Evolutionary conservation across 2,329 filamentous ascomycete species (phyloP), one percentile per base, ranked within the genome.

Genomic region (Thielaviopsis cerberus): DNA sequence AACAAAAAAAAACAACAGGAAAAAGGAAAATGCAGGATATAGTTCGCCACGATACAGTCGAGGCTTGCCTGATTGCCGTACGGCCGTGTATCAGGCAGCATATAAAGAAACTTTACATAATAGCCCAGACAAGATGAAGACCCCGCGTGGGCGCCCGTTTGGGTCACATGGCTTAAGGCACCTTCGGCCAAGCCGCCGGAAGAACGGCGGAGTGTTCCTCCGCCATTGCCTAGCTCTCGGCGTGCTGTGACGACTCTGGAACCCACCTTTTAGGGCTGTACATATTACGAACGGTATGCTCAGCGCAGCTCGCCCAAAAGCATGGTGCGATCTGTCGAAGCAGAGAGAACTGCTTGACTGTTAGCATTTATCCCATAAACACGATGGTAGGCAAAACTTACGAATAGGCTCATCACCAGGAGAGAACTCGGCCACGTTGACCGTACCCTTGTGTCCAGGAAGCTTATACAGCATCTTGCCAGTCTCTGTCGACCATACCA

Each of bases 381-480:
- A 48, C 5, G 26, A 2, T 10, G 34, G 15, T 20, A n/a, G n/a
- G 22, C 26, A 24, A 11, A 58, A 82, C 88, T 82, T 78, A 95
- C 90, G 79, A 62, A 96, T 86, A 22, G 89, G 88, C 65, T 96
- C 89, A 61, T 85, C 81, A 45, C 80, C 79, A 4, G 91, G 89
- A 54, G 88, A 85, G 67, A 98, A 94, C 64, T 94, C 85, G 57
- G 91, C 91, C 68, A 91, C 89, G 68, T 97, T 98, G 55, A 97
- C 92, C 0, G 87, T 88, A 34, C 91, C 92, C 71, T 89, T 92
- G 69, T 98, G 92, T 0, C 92, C 92, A 0, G 92, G 92, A 56
- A 98, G 76, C 72, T 97, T 97, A 72, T 96, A 94, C 62, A 94
- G 70, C 64, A 98, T 75, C 73, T 94, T 97, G 60, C 87, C 90